Percentiles rank a stretch among this genome's conserved stretches.
phyloP scores from a whole-genome alignment of 345 rosid species.

The Eucalyptus marginata region DNA sequence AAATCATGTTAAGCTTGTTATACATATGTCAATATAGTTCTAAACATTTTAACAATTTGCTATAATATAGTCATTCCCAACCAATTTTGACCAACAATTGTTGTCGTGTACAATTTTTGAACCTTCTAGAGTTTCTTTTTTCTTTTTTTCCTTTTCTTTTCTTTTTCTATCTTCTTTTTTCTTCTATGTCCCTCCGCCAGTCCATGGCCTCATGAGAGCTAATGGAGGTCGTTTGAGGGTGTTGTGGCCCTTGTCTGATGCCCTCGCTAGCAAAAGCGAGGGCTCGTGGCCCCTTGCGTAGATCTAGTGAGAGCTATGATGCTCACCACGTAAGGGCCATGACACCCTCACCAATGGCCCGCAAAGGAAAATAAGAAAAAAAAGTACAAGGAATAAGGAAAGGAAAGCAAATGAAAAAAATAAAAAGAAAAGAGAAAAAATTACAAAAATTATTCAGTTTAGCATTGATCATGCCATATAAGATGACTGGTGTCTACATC shows the following conservation, averaged over 20 bases:
- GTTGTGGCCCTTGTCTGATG: neutral
- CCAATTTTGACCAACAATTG: neutral
- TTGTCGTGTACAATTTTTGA: neutral
- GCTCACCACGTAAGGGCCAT: too few species aligned
- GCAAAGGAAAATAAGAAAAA: too few species aligned
- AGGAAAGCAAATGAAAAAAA: too few species aligned
- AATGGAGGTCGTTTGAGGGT: neutral
- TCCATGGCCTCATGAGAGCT: neutral
- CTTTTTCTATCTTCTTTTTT: neutral
- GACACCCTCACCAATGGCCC: neutral
- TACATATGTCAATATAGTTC: neutral
- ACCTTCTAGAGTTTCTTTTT: too few species aligned
- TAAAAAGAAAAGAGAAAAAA: too few species aligned
- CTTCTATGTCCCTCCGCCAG: neutral
- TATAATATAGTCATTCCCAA: neutral
- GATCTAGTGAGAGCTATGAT: neutral
- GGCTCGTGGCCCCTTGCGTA: neutral
- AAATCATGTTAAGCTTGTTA: neutral
- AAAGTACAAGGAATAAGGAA: too few species aligned
- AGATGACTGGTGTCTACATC: too few species aligned
- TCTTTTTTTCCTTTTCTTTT: neutral
- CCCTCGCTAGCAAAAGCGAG: accelerated
- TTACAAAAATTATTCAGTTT: too few species aligned
- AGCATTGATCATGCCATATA: too few species aligned
- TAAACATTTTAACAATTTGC: neutral